These are phyloP conservation scores for Cytospora piceae DNA, from an alignment of 2,329 filamentous ascomycete genomes.

Conservation along the genomic window DNA sequence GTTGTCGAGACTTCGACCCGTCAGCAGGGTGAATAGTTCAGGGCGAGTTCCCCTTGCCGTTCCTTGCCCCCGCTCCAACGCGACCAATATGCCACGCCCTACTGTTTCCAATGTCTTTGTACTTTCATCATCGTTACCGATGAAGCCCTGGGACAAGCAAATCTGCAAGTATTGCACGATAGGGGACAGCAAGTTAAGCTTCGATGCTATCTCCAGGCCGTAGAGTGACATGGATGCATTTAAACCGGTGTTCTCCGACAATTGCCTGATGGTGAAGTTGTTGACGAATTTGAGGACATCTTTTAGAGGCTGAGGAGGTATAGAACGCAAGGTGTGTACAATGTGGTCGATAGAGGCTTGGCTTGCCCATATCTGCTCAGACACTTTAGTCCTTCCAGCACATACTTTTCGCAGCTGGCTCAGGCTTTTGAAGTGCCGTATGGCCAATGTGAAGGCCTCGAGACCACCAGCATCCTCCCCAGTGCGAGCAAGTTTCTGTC, in stretches of 20 bases:
- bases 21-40: conserved; percentile 33
- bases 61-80: conserved; percentile 19
- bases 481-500: conserved; percentile 27
- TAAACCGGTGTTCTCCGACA: conserved; percentile 30
- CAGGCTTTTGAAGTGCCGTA: conserved; percentile 29
- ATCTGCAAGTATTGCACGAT: conserved; percentile 32
- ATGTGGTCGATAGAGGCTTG: conserved; percentile 10
- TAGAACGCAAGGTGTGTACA: conserved; percentile 7
- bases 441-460: conserved; percentile 20
- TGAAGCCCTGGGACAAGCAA: conserved; percentile 21
- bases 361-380: background rate
- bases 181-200: conserved; percentile 24
- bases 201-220: conserved; percentile 31
- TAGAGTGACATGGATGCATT: conserved; percentile 28
- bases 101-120: background rate
- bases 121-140: background rate
- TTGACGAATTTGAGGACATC: conserved; percentile 45
- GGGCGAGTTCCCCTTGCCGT: conserved; percentile 21
- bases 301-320: background rate
- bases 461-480: background rate
- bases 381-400: conserved; percentile 24
- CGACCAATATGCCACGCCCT: conserved; percentile 13
- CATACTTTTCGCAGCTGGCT: conserved; percentile 36
- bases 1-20: conserved; percentile 23
- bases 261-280: conserved; percentile 44